A percentile compares a stretch with the other conserved stretches of the same genome.
phyloP scores from a whole-genome alignment of 1,284 basidiomycete genomes.

The Cerioporus squamosus region DNA sequence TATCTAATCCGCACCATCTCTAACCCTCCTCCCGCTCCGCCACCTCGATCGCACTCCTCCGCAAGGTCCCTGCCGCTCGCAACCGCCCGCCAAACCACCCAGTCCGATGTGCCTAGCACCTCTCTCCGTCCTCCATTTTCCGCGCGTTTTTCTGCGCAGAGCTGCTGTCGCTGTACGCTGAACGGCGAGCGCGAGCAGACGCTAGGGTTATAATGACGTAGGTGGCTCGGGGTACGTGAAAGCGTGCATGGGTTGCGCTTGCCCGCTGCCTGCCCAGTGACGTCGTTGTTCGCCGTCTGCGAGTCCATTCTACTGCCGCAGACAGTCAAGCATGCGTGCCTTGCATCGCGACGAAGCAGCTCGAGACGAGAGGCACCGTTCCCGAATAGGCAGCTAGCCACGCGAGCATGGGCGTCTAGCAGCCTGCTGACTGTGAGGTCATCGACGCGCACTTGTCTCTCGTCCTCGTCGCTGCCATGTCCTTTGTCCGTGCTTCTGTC shows the following conservation, averaged over 20 bases:
- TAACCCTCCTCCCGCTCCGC: constrained; percentile 1
- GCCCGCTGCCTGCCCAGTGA: too few species aligned
- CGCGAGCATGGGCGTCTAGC: neutral
- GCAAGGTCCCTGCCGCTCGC: neutral
- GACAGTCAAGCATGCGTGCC: too few species aligned
- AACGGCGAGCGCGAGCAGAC: too few species aligned
- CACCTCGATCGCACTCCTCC: neutral
- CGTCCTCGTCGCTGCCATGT: constrained; percentile 26
- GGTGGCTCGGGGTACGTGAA: constrained; percentile 3
- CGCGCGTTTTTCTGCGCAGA: too few species aligned
- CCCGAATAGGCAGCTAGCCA: too few species aligned
- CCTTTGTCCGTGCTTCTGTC: constrained; percentile 33
- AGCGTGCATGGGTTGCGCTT: too few species aligned
- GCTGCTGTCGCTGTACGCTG: too few species aligned
- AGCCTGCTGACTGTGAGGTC: neutral
- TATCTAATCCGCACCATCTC: constrained; percentile 14
- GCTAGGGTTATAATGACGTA: constrained; percentile 17
- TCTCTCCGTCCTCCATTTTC: neutral
- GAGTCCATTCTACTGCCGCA: too few species aligned
- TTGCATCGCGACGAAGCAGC: too few species aligned
- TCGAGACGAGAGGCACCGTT: too few species aligned
- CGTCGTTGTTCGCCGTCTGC: too few species aligned
- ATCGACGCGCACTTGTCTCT: neutral
- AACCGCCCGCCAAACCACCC: neutral
- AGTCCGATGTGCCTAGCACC: neutral